Evolutionary conservation across 768 basidiomycete species (phyloP), one percentile per base, ranked within the genome.

Genomic region (Naganishia kalamii): DNA sequence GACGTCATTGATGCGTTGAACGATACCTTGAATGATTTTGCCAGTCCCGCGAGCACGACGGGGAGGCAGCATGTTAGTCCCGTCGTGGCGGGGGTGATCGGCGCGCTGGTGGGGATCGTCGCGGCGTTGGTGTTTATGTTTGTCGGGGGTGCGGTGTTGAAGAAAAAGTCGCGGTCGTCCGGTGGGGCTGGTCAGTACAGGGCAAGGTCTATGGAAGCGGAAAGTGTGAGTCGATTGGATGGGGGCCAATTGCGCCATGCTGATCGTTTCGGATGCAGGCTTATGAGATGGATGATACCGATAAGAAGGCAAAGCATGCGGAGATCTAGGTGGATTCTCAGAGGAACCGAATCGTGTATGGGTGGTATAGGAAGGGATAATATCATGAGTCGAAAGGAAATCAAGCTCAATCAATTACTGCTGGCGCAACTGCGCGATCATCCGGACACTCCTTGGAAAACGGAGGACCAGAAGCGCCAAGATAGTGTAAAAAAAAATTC

Each of bases 21-120:
- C 41, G 43, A 60, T 4, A 57, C 62, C 12, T 63, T 64, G 67
- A 66, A 29, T 13, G 46, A 33, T 33, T 65, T 33, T 46, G 49
- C n/a, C 44, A 30, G 21, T 46, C 63, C 63, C 46, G 66, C 71
- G 33, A 68, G 61, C 10, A 67, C 57, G 5, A 47, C 23, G 25
- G 66, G 64, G 37, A 67, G 27, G 10, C 65, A 68, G 1, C 59
- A 69, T n/a, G 69, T 71, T 32, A 69, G 69, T n/a, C 68, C 70
- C 12, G 65, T 72, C 33, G 71, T 71, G n/a, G 60, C 69, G 19
- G 70, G 74, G 13, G 65, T 74, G 43, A 75, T 75, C 49, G 74
- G 74, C 13, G 70, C 71, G 0, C 35, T 68, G 33, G 68, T 75
- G 6, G 72, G 71, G 1, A 41, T 72, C 48, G 64, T 72, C 5